Evolutionary conservation across 2,329 filamentous ascomycete species (phyloP).

Genomic region (Fusarium floridanum): DNA sequence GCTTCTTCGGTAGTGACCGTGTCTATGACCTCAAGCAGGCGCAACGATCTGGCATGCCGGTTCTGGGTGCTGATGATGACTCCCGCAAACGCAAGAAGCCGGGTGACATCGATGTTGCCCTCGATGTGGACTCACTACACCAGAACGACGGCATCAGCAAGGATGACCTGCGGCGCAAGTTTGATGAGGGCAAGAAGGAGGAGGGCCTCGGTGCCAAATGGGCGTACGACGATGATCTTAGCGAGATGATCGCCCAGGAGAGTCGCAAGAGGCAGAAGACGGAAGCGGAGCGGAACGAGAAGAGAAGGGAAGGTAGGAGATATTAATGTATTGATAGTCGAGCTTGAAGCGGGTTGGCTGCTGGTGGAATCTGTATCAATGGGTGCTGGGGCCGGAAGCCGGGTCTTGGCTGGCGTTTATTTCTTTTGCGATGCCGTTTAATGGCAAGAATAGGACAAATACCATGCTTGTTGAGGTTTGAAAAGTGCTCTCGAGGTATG

Average conservation of each 20-base stretch:
- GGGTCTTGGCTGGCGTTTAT: constrained; percentile 40
- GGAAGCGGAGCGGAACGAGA: constrained; percentile 82
- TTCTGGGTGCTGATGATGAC: constrained; percentile 85
- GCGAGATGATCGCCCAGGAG: constrained; percentile 96
- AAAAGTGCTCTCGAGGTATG: constrained; percentile 7
- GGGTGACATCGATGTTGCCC: constrained; percentile 91
- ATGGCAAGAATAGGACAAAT: constrained; percentile 39
- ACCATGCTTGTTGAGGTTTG: constrained; percentile 38
- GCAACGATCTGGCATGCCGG: constrained; percentile 69
- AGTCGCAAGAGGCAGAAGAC: constrained; percentile 90
- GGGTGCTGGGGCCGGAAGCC: constrained; percentile 27
- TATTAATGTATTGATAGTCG: constrained; percentile 52
- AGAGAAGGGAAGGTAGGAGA: constrained; percentile 69
- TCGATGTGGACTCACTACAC: constrained; percentile 86
- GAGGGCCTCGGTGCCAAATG: constrained; percentile 77
- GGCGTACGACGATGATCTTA: constrained; percentile 87
- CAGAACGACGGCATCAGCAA: constrained; percentile 83
- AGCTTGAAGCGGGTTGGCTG: neutral
- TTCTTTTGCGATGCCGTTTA: constrained; percentile 34
- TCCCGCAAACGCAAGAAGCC: constrained; percentile 92
- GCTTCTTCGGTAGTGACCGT: constrained; percentile 96
- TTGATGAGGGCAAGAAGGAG: constrained; percentile 77
- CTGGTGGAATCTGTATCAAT: constrained; percentile 30
- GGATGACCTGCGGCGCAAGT: constrained; percentile 83
- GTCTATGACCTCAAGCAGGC: constrained; percentile 83